phyloP scores from a whole-genome alignment of 495 filamentous ascomycete genomes.

The Cercophora sp. region DNA sequence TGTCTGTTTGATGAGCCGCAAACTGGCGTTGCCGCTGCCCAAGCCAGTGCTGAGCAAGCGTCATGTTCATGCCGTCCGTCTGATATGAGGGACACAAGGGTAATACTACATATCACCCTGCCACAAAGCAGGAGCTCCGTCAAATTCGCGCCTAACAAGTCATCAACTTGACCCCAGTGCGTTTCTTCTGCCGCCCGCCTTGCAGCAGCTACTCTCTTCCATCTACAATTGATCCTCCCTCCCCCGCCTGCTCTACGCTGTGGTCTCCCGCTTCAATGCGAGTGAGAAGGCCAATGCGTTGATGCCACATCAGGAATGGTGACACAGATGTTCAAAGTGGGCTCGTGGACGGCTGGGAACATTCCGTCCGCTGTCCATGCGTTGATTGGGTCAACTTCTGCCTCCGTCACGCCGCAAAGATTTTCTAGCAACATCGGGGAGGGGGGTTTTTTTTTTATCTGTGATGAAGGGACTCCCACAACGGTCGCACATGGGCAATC shows the following conservation, averaged over 20 bases:
- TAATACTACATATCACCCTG: too few relatives aligned
- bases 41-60: too few relatives aligned
- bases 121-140: too few relatives aligned
- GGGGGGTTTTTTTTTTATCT: background rate
- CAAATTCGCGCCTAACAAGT: too few relatives aligned
- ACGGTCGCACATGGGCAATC: background rate
- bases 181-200: too few relatives aligned
- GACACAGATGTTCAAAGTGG: background rate
- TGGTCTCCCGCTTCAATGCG: background rate
- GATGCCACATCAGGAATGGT: conserved; percentile 14
- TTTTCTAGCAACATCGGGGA: background rate
- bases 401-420: too few relatives aligned
- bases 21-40: too few relatives aligned
- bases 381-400: background rate
- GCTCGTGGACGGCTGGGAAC: background rate
- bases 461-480: background rate
- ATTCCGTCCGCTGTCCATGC: background rate
- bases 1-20: conserved; percentile 1
- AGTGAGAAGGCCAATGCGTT: conserved; percentile 16
- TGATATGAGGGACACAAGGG: too few relatives aligned
- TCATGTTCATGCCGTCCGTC: background rate
- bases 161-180: too few relatives aligned
- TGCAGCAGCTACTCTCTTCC: too few relatives aligned
- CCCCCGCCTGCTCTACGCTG: background rate
- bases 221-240: background rate